Percentiles rank a stretch among this genome's conserved stretches.
Evolutionary conservation across 164 flowering plant genomes (phyloP).

Genomic region (Echeveria elegans): DNA sequence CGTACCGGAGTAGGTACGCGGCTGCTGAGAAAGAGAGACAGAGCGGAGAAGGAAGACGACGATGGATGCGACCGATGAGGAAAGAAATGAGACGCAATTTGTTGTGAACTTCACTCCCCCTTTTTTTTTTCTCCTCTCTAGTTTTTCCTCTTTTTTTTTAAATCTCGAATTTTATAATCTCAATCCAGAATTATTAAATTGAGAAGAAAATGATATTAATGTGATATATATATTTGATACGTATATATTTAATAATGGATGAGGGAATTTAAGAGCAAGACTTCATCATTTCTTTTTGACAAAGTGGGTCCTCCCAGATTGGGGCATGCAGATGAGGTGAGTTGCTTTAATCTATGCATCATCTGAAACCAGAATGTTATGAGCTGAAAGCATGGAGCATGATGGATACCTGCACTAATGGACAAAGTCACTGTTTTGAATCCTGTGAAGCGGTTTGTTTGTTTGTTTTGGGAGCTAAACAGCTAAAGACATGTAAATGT

Average conservation of each 20-base stretch:
- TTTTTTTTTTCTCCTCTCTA: neutral
- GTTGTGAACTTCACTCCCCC: neutral
- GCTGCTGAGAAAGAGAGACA: neutral
- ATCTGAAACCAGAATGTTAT: neutral
- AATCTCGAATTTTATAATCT: no score
- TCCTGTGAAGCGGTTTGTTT: neutral
- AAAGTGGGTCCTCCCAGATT: no score
- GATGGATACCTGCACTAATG: neutral
- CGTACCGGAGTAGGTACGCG: neutral
- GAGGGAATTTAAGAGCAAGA: neutral
- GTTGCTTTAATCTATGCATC: neutral
- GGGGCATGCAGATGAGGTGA: conserved; percentile 6
- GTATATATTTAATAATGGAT: neutral
- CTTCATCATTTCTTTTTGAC: neutral
- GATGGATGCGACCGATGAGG: neutral
- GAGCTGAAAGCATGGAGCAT: neutral
- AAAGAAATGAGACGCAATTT: neutral
- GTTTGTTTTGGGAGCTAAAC: neutral
- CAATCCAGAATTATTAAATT: no score
- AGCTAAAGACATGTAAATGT: neutral
- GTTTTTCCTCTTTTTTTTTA: no score
- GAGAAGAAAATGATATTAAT: no score
- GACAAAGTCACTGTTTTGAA: neutral
- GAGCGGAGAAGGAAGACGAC: neutral
- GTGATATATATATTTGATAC: no score